Base-by-base conservation (phyloP, 2,329 filamentous ascomycete genomes). In the Grosmannia clavigera region DNA sequence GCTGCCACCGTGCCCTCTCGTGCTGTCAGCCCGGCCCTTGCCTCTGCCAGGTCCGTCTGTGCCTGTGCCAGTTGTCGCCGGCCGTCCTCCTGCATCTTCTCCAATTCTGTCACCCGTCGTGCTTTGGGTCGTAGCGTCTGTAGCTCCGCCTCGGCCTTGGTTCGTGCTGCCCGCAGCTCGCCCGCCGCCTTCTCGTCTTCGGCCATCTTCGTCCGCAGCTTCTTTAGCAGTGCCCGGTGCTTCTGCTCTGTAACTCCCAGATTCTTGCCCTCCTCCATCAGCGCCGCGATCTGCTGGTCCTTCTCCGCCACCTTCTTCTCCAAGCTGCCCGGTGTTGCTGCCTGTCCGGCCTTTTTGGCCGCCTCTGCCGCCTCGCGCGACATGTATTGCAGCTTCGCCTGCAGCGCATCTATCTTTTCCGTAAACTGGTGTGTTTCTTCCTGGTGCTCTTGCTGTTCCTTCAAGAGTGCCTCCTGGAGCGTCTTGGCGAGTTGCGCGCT, bases 241-340 rank as follows among this genome's bases (percentile, higher is more conserved):
- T 91, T 90, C 71, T 96, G 82, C 70, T 99, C 94, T 0, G 83
- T 88, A 66, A 87, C 88, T 1, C 90, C 92, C 10, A 97, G 78
- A 65, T 87, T 91, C 67, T 94, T 88, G 0, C 95, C 94, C 74
- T 99, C 94, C 66, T 95, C 87, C 78, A 99, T 88, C 14, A 99
- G 76, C 55, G 92, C 76, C 3, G 92, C 90, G 67, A 97, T 95
- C 70, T 89, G 89, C 66, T 92, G 86, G 67, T 97, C 92, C 69
- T 91, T 95, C 67, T 95, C 91, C 1, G 90, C 88, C 16, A 97
- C 71, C 68, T 88, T 91, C 70, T 86, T 89, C 65, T 95, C 88
- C 1, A 78, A 61, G 60, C 85, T 88, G 6, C 87, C 87, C 0
- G 81, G 69, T 2, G 81, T 75, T 0, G 87, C 83, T 29, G 79